Evolutionary conservation across 805 yeast genomes (phyloP).

Genomic region (Spathaspora boniae): DNA sequence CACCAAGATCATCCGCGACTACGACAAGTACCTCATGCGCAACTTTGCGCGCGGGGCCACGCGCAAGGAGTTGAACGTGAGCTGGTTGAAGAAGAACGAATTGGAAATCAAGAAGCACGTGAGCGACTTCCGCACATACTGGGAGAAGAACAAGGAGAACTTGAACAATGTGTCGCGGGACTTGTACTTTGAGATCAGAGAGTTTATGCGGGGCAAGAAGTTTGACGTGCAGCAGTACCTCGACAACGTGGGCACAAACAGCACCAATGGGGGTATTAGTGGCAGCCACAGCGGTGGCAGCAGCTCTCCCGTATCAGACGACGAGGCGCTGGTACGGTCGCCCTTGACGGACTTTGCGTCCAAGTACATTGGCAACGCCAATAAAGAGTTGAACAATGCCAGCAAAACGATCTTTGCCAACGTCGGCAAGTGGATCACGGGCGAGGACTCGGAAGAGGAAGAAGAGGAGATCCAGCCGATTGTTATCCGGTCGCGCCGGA

Average conservation of each 20-base stretch:
- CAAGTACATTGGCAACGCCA: conserved; percentile 56
- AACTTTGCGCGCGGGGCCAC: conserved; percentile 98
- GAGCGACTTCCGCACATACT: conserved; percentile 78
- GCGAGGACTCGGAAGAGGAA: conserved; percentile 21
- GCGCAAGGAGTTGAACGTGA: conserved; percentile 90
- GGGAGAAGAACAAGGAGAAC: conserved; percentile 70
- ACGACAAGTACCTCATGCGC: conserved; percentile 94
- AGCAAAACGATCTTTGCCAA: conserved; percentile 33
- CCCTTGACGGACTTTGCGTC: conserved; percentile 70
- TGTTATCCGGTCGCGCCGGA: conserved; percentile 5
- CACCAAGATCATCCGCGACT: conserved; percentile 90
- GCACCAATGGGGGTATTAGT: conserved; percentile 14
- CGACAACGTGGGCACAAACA: conserved; percentile 16
- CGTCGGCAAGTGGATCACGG: conserved; percentile 40
- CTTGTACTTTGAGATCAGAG: conserved; percentile 79
- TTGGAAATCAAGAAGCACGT: conserved; percentile 90
- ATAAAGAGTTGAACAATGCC: conserved; percentile 32
- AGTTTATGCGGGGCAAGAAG: conserved; percentile 54
- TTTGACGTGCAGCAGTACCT: conserved; percentile 24
- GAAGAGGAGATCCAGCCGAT: conserved; percentile 12
- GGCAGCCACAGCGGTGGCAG: too few relatives aligned
- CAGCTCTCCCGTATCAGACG: too few relatives aligned
- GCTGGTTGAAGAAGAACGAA: conserved; percentile 97
- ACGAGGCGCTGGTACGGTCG: conserved; percentile 38
- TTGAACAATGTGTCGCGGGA: conserved; percentile 75